Percentiles rank a stretch among this genome's conserved stretches.
Evolutionary conservation across 352 stramenopile species (phyloP).

Genomic region (Phytophthora chlamydospora): DNA sequence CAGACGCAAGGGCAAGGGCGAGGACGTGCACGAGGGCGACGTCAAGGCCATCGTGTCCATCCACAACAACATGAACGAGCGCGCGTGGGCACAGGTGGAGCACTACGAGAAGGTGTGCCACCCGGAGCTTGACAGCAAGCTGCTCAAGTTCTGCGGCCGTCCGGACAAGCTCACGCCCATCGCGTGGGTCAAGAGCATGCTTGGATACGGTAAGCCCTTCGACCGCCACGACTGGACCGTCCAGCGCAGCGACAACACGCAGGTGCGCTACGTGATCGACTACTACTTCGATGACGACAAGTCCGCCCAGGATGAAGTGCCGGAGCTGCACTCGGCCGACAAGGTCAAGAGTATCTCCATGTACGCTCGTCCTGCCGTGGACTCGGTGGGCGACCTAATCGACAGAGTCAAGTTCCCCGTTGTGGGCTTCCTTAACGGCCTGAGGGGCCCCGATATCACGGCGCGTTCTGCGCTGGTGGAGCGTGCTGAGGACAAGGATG

Average conservation of each 20-base stretch:
- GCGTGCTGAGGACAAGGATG: conserved; percentile 44
- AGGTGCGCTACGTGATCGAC: conserved; percentile 99
- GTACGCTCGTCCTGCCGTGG: conserved; percentile 85
- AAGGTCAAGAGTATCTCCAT: conserved; percentile 92
- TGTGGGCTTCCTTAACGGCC: conserved; percentile 52
- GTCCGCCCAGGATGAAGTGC: conserved; percentile 72
- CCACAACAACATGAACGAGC: conserved; percentile 99
- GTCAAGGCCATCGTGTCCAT: conserved; percentile 97
- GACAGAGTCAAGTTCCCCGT: conserved; percentile 87
- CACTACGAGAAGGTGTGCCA: conserved; percentile 96
- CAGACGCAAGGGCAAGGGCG: conserved; percentile 96
- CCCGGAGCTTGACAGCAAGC: conserved; percentile 72
- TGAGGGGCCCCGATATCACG: conserved; percentile 56
- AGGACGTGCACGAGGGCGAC: conserved; percentile 95
- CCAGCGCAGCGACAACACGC: conserved; percentile 83
- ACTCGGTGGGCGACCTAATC: conserved; percentile 70
- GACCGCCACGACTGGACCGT: conserved; percentile 99
- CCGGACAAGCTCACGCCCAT: conserved; percentile 97
- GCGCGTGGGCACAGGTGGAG: conserved; percentile 96
- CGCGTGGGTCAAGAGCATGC: conserved; percentile 90
- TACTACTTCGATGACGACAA: conserved; percentile 97
- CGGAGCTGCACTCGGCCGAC: conserved; percentile 80
- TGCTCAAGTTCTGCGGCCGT: conserved; percentile 97
- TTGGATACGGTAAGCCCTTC: conserved; percentile 93
- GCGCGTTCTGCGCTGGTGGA: conserved; percentile 60